phyloP scores from a whole-genome alignment of 768 basidiomycete genomes.

The Serpula lacrymans region DNA sequence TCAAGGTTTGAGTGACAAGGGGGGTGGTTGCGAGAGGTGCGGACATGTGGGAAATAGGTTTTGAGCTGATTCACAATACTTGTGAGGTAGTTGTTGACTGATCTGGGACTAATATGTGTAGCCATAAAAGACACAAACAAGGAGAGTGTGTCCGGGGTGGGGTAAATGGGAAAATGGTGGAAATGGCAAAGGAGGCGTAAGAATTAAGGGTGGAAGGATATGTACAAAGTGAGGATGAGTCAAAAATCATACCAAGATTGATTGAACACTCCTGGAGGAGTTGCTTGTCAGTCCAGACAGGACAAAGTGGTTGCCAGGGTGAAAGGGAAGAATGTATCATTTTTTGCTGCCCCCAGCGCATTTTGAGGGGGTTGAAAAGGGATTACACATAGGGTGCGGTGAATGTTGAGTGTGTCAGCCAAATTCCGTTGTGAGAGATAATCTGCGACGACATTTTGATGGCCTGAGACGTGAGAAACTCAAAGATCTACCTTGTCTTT shows the following conservation, averaged over 20 bases:
- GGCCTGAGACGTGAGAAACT: constrained; percentile 18
- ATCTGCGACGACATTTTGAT: constrained; percentile 14
- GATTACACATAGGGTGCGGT: background rate
- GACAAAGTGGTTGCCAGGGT: constrained; percentile 6
- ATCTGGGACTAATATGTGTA: constrained; percentile 32
- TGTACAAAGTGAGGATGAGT: constrained; percentile 10
- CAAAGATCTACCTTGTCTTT: constrained; percentile 14
- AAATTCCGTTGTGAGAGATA: constrained; percentile 14
- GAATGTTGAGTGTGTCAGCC: background rate
- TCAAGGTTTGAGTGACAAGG: constrained; percentile 25
- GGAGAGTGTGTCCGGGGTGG: constrained; percentile 32
- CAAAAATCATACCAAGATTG: constrained; percentile 21
- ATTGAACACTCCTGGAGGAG: constrained; percentile 16
- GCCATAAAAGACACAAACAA: constrained; percentile 35
- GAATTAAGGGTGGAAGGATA: constrained; percentile 34
- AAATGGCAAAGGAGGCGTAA: constrained; percentile 26
- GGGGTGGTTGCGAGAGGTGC: background rate
- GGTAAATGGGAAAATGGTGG: constrained; percentile 26
- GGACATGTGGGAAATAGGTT: constrained; percentile 25
- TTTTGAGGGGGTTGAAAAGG: constrained; percentile 24
- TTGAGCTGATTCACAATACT: constrained; percentile 33
- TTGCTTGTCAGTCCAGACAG: constrained; percentile 9
- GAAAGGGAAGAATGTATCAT: background rate
- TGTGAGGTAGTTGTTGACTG: constrained; percentile 34
- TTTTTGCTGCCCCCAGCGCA: constrained; percentile 23